A percentile compares a stretch with the other conserved stretches of the same genome.
Conservation (phyloP, 306 rosid species). For the Hippophae gyantsensis region DNA sequence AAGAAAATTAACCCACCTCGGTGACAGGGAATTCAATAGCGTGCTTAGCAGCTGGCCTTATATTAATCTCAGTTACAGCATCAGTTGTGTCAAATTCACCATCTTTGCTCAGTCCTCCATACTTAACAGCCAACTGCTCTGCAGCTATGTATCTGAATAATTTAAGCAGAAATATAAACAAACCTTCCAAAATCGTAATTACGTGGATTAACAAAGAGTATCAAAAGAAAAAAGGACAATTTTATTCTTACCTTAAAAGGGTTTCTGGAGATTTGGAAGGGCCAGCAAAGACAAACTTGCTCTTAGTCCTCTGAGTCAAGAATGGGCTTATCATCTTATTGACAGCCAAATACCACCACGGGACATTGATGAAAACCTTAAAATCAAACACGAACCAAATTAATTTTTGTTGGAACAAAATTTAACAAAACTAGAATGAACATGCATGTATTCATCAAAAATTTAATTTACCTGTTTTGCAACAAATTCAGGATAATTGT, state of each 20-base stretch:
- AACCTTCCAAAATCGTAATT: no score
- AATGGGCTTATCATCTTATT: conserved; percentile 62
- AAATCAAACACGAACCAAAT: neutral
- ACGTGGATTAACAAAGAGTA: no score
- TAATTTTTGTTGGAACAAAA: neutral
- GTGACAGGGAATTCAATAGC: no score
- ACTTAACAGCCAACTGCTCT: no score
- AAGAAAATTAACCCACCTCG: no score
- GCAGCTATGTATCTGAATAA: no score
- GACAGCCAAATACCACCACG: conserved; percentile 90
- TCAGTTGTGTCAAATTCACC: no score
- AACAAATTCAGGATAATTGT: conserved; percentile 84
- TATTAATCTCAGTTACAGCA: no score
- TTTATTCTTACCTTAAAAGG: conserved; percentile 31
- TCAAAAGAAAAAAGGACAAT: no score
- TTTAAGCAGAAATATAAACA: no score
- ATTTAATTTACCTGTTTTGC: conserved; percentile 60
- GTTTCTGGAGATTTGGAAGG: conserved; percentile 39
- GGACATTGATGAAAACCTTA: conserved; percentile 84
- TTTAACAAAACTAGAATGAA: neutral
- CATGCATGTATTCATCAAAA: neutral
- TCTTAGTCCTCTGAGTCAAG: conserved; percentile 75
- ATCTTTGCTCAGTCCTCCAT: no score
- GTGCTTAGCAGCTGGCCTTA: no score
- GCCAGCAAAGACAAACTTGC: conserved; percentile 47